phyloP scores from a whole-genome alignment of 208 protist genomes.

The Wallacemonas rigidus region DNA sequence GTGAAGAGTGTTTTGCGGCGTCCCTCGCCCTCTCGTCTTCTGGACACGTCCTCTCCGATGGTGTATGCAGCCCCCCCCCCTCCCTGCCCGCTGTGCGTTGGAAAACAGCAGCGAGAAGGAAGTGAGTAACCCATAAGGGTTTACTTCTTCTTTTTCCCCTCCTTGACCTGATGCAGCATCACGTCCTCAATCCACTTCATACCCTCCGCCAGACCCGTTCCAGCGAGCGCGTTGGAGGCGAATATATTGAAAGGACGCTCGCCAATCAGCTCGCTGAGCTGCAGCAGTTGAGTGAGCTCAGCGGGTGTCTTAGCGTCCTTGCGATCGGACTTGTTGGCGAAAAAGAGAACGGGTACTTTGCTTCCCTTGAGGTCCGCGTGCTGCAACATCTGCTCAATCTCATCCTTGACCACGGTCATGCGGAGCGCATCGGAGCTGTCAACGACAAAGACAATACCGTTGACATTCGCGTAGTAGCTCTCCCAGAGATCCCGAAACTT shows the following conservation, averaged over 20 bases:
- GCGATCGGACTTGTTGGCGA: slow-evolving; percentile 94
- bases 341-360: slow-evolving; percentile 80
- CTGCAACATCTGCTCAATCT: slow-evolving; percentile 76
- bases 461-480: slow-evolving; percentile 96
- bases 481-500: slow-evolving; percentile 97
- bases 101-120: too few relatives aligned
- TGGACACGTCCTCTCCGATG: not conserved
- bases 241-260: slow-evolving; percentile 88
- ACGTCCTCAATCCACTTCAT: slow-evolving; percentile 69
- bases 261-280: slow-evolving; percentile 60
- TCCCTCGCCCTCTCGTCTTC: too few relatives aligned
- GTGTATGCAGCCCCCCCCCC: not conserved
- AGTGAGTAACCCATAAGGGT: not conserved
- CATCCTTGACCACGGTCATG: slow-evolving; percentile 85
- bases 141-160: slow-evolving; percentile 37
- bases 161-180: slow-evolving; percentile 42
- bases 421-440: slow-evolving; percentile 91
- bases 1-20: too few relatives aligned
- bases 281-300: slow-evolving; percentile 84
- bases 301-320: slow-evolving; percentile 70
- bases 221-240: slow-evolving; percentile 70
- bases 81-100: too few relatives aligned
- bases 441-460: slow-evolving; percentile 94
- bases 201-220: slow-evolving; percentile 66
- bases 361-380: slow-evolving; percentile 51